Percentiles rank a stretch among this genome's conserved stretches.
phyloP scores from a whole-genome alignment of 352 stramenopile genomes.

The Globisporangium radiosum region DNA sequence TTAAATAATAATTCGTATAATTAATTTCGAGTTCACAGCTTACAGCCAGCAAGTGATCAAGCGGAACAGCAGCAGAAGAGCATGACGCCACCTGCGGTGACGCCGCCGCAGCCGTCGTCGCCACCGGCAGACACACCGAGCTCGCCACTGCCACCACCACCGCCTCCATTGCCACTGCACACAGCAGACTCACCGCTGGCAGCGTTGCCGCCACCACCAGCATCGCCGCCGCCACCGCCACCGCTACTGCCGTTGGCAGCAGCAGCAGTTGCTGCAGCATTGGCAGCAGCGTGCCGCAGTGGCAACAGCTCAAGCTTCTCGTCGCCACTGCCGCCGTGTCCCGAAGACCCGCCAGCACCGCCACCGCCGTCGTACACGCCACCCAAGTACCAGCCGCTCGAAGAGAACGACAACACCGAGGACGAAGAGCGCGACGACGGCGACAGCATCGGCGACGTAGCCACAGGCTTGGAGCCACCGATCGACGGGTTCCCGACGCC shows the following conservation, averaged over 20 bases:
- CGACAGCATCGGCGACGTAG: conserved; percentile 30
- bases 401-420: conserved; percentile 40
- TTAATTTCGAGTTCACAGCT: too few species aligned
- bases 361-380: conserved; percentile 55
- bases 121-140: neutral
- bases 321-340: conserved; percentile 64
- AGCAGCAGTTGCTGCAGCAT: neutral
- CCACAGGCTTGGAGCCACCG: conserved; percentile 19
- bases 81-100: too few species aligned
- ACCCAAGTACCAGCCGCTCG: conserved; percentile 57
- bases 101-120: neutral
- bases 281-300: conserved; percentile 5
- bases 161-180: neutral
- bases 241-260: neutral
- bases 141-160: neutral
- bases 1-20: too few species aligned
- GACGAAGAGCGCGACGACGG: conserved; percentile 32
- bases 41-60: too few species aligned
- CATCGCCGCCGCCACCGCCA: conserved; percentile 3
- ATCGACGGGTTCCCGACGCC: conserved; percentile 27
- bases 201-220: conserved; percentile 3
- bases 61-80: too few species aligned
- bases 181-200: neutral
- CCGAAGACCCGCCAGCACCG: conserved; percentile 56
- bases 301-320: conserved; percentile 61